phyloP scores from a whole-genome alignment of 2,329 filamentous ascomycete genomes.

The Nemania sp. region DNA sequence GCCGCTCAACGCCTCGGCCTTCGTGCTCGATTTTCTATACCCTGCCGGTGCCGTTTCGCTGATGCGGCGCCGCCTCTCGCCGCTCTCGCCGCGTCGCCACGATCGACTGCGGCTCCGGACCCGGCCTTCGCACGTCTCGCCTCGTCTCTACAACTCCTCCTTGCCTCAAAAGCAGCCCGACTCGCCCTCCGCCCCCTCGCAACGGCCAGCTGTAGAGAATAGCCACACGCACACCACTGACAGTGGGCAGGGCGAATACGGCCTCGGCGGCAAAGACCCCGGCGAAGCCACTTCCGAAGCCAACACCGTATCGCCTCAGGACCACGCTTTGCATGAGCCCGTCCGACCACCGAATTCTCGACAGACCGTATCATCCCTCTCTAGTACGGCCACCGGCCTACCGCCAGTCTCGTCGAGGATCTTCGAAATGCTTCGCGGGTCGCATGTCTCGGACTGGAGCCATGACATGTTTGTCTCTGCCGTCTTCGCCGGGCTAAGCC shows the following conservation, averaged over 20 bases:
- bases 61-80: conserved; percentile 43
- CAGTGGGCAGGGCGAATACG: no score
- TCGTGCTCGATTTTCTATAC: conserved; percentile 61
- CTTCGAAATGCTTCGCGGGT: conserved; percentile 47
- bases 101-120: conserved; percentile 34
- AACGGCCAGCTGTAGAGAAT: no score
- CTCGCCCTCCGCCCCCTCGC: neutral
- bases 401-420: conserved; percentile 53
- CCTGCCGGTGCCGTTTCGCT: conserved; percentile 50
- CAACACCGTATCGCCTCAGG: no score
- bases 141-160: conserved; percentile 36
- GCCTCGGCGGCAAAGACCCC: no score
- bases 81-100: conserved; percentile 30
- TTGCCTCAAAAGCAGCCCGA: conserved; percentile 19
- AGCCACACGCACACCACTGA: no score
- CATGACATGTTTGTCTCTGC: conserved; percentile 47
- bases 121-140: conserved; percentile 27
- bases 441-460: conserved; percentile 45
- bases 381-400: conserved; percentile 47
- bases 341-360: no score
- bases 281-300: no score
- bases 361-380: conserved; percentile 48
- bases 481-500: conserved; percentile 46
- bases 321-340: no score
- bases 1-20: conserved; percentile 49